phyloP scores from a whole-genome alignment of 352 stramenopile species.

The Pelagophyceae sp. region DNA sequence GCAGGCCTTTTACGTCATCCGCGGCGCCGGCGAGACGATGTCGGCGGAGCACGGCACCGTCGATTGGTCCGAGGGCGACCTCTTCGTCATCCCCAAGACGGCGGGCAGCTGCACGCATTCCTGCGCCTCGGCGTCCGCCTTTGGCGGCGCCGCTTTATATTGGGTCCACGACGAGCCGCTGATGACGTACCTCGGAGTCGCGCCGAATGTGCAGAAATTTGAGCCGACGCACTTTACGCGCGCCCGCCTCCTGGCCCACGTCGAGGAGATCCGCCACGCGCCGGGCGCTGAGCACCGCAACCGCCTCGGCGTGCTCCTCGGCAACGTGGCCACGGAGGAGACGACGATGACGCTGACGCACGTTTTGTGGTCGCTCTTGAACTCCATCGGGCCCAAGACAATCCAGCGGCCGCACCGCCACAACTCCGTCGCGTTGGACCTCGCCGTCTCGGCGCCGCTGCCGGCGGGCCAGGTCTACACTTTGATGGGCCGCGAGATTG shows the following conservation, averaged over 20 bases:
- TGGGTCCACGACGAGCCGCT: slow-evolving; percentile 36
- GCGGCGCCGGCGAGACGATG: slow-evolving; percentile 23
- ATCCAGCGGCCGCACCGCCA: slow-evolving; percentile 36
- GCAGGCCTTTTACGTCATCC: slow-evolving; percentile 38
- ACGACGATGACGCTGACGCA: slow-evolving; percentile 37
- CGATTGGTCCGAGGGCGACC: slow-evolving; percentile 28
- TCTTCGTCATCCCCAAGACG: slow-evolving; percentile 33
- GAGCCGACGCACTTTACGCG: slow-evolving; percentile 30
- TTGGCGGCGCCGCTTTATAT: slow-evolving; percentile 31
- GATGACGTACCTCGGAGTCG: slow-evolving; percentile 33
- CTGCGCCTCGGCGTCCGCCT: slow-evolving; percentile 20
- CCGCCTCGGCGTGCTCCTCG: slow-evolving; percentile 34
- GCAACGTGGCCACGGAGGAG: slow-evolving; percentile 26
- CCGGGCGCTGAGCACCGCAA: slow-evolving; percentile 31
- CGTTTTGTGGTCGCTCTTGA: slow-evolving; percentile 34
- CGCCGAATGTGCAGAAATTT: slow-evolving; percentile 25
- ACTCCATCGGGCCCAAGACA: slow-evolving; percentile 26
- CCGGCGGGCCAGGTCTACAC: slow-evolving; percentile 31
- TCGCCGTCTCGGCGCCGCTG: slow-evolving; percentile 27
- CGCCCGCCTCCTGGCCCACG: slow-evolving; percentile 27
- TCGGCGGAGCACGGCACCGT: slow-evolving; percentile 29
- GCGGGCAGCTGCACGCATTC: slow-evolving; percentile 18
- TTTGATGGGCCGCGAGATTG: slow-evolving; percentile 36
- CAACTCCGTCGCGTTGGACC: slow-evolving; percentile 40
- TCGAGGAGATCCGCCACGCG: slow-evolving; percentile 34